These are phyloP conservation scores for Arthroderma uncinatum DNA, from an alignment of 2,329 filamentous ascomycete genomes.

Conservation along the genomic window DNA sequence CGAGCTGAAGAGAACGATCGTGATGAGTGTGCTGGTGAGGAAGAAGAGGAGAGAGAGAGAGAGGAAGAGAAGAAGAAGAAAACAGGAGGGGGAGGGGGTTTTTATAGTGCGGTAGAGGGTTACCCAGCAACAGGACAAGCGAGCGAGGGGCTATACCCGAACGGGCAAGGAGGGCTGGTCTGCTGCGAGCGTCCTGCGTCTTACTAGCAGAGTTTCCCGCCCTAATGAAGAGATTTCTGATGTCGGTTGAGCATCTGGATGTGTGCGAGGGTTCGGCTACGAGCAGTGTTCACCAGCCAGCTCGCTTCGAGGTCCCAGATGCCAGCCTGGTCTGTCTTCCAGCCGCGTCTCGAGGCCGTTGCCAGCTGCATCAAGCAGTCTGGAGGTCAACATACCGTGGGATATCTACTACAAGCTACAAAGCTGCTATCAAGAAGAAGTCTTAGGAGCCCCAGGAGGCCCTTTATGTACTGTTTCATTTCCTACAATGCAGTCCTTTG, in stretches of 20 bases:
- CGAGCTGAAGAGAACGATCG: neutral
- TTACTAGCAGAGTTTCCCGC: neutral
- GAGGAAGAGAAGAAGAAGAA: slow-evolving; percentile 6
- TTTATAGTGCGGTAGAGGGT: slow-evolving; percentile 9
- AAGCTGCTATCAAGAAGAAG: neutral
- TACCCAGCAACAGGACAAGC: slow-evolving; percentile 4
- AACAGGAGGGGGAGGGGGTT: slow-evolving; percentile 6
- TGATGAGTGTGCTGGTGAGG: slow-evolving; percentile 8
- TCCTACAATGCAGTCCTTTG: neutral
- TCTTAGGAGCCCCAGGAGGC: neutral
- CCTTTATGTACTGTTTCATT: neutral
- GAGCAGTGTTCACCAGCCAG: no score
- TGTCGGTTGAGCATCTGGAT: neutral
- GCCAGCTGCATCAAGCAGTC: neutral
- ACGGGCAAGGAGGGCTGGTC: neutral
- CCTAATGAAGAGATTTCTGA: neutral
- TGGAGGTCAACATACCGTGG: neutral
- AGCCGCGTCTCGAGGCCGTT: neutral
- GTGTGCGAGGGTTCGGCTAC: no score
- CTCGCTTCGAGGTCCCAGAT: no score
- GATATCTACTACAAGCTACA: neutral
- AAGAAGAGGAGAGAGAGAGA: slow-evolving; percentile 4
- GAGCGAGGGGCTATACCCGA: neutral
- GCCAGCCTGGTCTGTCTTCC: neutral
- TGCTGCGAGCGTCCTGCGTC: neutral